phyloP scores from a whole-genome alignment of 2,329 filamentous ascomycete genomes.

The Verruconis gallopava region DNA sequence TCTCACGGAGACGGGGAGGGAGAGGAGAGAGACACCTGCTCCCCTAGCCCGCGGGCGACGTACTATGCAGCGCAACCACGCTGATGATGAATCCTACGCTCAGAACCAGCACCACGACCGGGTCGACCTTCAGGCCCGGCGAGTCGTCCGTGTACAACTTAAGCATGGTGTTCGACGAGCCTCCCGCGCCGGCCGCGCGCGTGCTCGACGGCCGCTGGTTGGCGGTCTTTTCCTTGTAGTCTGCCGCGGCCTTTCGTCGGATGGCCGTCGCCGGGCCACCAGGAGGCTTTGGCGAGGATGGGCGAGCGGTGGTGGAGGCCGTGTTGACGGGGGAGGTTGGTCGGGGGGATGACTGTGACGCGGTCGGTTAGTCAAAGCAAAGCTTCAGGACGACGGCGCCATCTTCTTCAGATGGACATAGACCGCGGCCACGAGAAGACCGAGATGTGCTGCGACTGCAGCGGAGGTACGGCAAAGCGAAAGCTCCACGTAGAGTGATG shows the following conservation, averaged over 20 bases:
- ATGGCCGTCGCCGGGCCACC: slow-evolving; percentile 93
- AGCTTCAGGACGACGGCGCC: no score
- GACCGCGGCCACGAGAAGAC: no score
- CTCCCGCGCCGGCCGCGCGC: slow-evolving; percentile 82
- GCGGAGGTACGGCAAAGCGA: no score
- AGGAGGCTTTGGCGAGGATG: slow-evolving; percentile 76
- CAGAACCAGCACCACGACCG: slow-evolving; percentile 90
- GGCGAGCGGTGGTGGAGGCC: slow-evolving; percentile 60
- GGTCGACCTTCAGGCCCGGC: slow-evolving; percentile 92
- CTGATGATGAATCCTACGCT: slow-evolving; percentile 98
- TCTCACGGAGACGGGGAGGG: no score
- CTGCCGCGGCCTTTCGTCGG: slow-evolving; percentile 85
- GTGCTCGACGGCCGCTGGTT: slow-evolving; percentile 90
- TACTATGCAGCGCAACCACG: slow-evolving; percentile 95
- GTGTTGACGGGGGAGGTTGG: slow-evolving; percentile 6
- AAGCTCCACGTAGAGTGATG: no score
- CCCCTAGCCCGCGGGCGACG: slow-evolving; percentile 26
- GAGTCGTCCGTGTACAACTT: slow-evolving; percentile 98
- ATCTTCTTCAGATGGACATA: no score
- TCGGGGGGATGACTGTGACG: slow-evolving; percentile 8
- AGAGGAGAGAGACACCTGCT: slow-evolving; percentile 12
- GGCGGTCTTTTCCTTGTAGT: slow-evolving; percentile 93
- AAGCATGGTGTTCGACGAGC: slow-evolving; percentile 96
- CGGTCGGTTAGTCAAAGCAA: no score
- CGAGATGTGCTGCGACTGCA: no score